Conservation (phyloP, 2,329 filamentous ascomycete species). For the Sclerotinia subarctica region DNA sequence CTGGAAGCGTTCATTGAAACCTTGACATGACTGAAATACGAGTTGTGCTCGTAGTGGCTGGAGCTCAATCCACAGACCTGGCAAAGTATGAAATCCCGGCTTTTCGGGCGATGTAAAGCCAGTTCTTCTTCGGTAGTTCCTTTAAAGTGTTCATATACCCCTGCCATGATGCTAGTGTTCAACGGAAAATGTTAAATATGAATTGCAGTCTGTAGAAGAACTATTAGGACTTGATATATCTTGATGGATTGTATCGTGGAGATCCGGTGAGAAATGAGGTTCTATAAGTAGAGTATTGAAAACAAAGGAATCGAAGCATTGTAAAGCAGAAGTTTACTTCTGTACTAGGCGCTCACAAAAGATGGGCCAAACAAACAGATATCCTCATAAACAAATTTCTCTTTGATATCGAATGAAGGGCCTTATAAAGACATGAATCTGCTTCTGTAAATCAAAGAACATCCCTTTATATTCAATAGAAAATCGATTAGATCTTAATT, state of each 20-base stretch:
- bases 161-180: neutral
- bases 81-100: neutral
- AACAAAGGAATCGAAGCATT: neutral
- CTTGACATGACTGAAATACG: neutral
- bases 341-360: neutral
- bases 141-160: neutral
- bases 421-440: too few species aligned
- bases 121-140: neutral
- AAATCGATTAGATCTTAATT: neutral
- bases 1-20: neutral
- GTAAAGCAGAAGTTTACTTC: too few species aligned
- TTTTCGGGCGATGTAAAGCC: neutral
- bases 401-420: too few species aligned
- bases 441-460: neutral
- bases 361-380: neutral
- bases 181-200: neutral
- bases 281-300: neutral
- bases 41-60: neutral
- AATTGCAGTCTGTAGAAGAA: neutral
- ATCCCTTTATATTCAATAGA: neutral
- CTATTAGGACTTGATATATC: neutral
- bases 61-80: neutral
- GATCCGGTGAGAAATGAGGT: neutral
- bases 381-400: neutral
- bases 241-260: too few species aligned